Conservation (phyloP, 2,329 filamentous ascomycete genomes). For the Neurospora crassa region DNA sequence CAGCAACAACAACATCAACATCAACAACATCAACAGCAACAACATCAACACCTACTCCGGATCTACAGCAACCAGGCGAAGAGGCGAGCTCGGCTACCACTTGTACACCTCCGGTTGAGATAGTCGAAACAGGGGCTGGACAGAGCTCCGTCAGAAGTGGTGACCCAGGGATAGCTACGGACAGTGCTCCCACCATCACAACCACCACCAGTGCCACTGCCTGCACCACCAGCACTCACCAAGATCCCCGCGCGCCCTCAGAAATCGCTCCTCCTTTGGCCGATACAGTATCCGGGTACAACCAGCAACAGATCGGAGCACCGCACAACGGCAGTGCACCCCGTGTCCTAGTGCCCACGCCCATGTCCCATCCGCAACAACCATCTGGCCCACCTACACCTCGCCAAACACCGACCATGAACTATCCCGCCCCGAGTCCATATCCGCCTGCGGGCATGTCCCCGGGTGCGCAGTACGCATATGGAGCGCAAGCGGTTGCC, state of each 20-base stretch:
- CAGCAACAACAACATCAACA: constrained; percentile 7
- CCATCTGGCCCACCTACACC: constrained; percentile 11
- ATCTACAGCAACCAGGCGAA: constrained; percentile 2
- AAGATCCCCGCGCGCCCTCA: neutral
- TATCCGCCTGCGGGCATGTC: constrained; percentile 17
- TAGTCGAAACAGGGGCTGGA: constrained; percentile 3
- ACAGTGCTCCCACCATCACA: constrained; percentile 10
- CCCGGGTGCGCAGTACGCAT: constrained; percentile 14
- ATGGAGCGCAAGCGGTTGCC: constrained; percentile 13
- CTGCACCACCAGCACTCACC: neutral
- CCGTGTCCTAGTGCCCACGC: constrained; percentile 3
- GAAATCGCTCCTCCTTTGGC: neutral
- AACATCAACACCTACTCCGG: constrained; percentile 7
- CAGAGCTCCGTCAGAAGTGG: constrained; percentile 6
- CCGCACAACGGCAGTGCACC: neutral
- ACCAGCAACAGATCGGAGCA: neutral
- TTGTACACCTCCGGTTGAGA: constrained; percentile 5
- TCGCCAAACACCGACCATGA: constrained; percentile 14
- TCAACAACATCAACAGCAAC: constrained; percentile 11
- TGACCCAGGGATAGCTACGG: constrained; percentile 9
- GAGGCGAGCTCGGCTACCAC: constrained; percentile 5
- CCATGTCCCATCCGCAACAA: constrained; percentile 19
- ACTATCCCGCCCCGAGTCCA: constrained; percentile 15
- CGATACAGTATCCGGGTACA: neutral
- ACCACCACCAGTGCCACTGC: neutral